Evolutionary conservation across 352 stramenopile genomes (phyloP), one percentile per base, ranked within the genome.

Genomic region (Phytophthora tentaculata): DNA sequence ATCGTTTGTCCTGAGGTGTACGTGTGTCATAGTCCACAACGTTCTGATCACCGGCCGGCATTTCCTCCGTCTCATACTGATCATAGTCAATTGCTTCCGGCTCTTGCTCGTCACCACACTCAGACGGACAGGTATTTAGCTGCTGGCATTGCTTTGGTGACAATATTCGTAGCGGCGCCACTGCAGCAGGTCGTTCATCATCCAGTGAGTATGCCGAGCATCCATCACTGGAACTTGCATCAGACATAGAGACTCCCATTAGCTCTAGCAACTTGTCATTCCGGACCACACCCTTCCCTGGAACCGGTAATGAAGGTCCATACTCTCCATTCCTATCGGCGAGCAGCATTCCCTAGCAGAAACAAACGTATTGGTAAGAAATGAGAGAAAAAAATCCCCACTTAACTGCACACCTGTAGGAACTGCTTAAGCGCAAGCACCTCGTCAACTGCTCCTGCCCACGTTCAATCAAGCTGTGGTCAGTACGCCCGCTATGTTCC

Each of bases 341-440:
- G 17, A 61, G 32, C 19, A 73, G 39, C 65, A 73, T 64, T 13
- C 35, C 26, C 65, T 73, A n/a, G 22, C 22, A 69, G 10, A 12
- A 56, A 28, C 20, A 54, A 5, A 14, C n/a, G 9, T 19, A 49
- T 24, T 24, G 19, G 10, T 37, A 37, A 37, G 8, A 37, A 37
- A 37, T 37, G 29, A 37, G 5, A 37, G 29, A 37, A 16, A 14
- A 9, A 37, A 37, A 1, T 37, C 14, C 14, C 29, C 29, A n/a
- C n/a, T n/a, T n/a, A n/a, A n/a, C n/a, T n/a, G n/a, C n/a, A n/a
- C n/a, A 85, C 43, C 65, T 73, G 58, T 26, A 73, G 45, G 14
- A 73, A 76, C 16, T 74, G 45, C 68, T 88, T 88, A 24, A 92
- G 69, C 14, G 79, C 74, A 45, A 84, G 52, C 28, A 92, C 76